A percentile compares a stretch with the other conserved stretches of the same genome.
Evolutionary conservation across 1,139 yeast genomes (phyloP).

Genomic region (Zygoascus hellenicus): DNA sequence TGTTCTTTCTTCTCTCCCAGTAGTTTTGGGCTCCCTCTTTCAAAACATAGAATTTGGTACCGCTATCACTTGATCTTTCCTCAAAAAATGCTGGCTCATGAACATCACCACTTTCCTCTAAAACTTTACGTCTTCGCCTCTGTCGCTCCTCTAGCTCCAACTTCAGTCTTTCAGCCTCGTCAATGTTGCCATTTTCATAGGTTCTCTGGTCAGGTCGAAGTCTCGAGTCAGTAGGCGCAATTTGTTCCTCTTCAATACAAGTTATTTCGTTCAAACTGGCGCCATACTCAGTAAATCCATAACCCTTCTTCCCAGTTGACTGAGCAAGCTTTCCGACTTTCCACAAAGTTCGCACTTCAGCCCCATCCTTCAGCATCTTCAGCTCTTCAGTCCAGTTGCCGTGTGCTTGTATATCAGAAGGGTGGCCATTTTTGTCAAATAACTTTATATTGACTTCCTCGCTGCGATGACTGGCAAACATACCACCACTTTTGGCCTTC

Average conservation of each 20-base stretch:
- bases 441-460: slow-evolving; percentile 67
- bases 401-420: slow-evolving; percentile 29
- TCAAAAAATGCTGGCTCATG: slow-evolving; percentile 64
- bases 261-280: slow-evolving; percentile 79
- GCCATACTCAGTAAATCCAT: slow-evolving; percentile 81
- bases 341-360: slow-evolving; percentile 46
- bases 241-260: slow-evolving; percentile 49
- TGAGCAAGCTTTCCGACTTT: slow-evolving; percentile 58
- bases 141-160: slow-evolving; percentile 70
- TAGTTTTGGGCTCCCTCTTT: slow-evolving; percentile 61
- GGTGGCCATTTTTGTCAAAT: slow-evolving; percentile 31
- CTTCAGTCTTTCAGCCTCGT: slow-evolving; percentile 65
- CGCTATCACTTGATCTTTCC: slow-evolving; percentile 20
- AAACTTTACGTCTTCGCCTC: slow-evolving; percentile 62
- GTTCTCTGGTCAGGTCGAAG: slow-evolving; percentile 75
- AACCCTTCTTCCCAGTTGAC: slow-evolving; percentile 49
- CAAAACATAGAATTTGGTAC: slow-evolving; percentile 50
- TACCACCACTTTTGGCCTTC: slow-evolving; percentile 48
- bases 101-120: slow-evolving; percentile 41
- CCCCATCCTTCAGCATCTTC: slow-evolving; percentile 32
- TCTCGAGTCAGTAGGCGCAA: slow-evolving; percentile 88
- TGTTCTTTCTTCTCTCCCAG: slow-evolving; percentile 57
- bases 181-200: slow-evolving; percentile 66
- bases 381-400: slow-evolving; percentile 79
- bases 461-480: slow-evolving; percentile 76